Percentiles rank a stretch among this genome's conserved stretches.
Conservation (phyloP, 352 stramenopile genomes). For the Poterioochromonas sp. region DNA sequence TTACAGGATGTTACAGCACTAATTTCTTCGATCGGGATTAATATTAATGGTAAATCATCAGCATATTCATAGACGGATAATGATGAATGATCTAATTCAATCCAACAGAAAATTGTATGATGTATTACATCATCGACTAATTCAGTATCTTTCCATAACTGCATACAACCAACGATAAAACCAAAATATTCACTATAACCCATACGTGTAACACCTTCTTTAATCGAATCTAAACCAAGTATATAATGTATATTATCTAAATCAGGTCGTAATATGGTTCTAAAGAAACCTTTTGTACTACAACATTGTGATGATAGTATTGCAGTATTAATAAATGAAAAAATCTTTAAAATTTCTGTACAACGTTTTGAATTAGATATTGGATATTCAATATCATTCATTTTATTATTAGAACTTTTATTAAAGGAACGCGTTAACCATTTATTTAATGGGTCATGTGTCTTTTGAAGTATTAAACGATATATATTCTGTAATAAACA, state of each 20-base stretch:
- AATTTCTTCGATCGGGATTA: slow-evolving; percentile 22
- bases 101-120: slow-evolving; percentile 19
- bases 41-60: slow-evolving; percentile 28
- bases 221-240: neutral
- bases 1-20: slow-evolving; percentile 2
- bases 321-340: neutral
- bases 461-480: neutral
- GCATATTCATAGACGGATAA: slow-evolving; percentile 28
- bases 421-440: neutral
- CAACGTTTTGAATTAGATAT: neutral
- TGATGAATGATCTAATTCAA: slow-evolving; percentile 15
- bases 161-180: slow-evolving; percentile 5
- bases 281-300: neutral
- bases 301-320: neutral
- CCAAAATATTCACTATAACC: neutral
- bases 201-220: neutral
- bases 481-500: neutral
- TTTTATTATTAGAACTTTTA: neutral
- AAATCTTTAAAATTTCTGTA: neutral
- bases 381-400: neutral
- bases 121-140: neutral
- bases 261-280: neutral
- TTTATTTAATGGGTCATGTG: neutral
- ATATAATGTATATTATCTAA: neutral
- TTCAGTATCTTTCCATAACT: slow-evolving; percentile 11